Percentiles rank a stretch among this genome's conserved stretches.
Conservation (phyloP, 2,329 filamentous ascomycete genomes). For the Phaeoacremonium minimum region DNA sequence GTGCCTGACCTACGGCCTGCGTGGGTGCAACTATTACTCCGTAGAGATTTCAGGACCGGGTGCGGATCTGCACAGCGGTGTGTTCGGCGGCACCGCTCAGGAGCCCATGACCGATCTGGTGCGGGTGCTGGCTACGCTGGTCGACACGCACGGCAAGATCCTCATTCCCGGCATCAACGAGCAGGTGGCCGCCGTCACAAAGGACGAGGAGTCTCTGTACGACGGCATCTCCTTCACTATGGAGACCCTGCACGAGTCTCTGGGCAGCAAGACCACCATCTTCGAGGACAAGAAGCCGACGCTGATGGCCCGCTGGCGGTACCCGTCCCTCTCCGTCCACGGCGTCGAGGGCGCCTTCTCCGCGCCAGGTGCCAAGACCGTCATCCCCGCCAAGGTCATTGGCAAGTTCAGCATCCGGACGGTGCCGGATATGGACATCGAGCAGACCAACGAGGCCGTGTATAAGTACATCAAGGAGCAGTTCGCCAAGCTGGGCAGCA, state of each 20-base stretch:
- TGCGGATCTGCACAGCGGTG: constrained; percentile 91
- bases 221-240: constrained; percentile 90
- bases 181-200: constrained; percentile 82
- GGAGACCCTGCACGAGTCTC: constrained; percentile 87
- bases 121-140: constrained; percentile 74
- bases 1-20: constrained; percentile 93
- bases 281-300: constrained; percentile 85
- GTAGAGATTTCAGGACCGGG: constrained; percentile 86
- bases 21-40: constrained; percentile 97
- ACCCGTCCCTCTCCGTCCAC: constrained; percentile 89
- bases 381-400: constrained; percentile 95
- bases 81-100: constrained; percentile 93
- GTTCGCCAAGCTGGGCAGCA: constrained; percentile 83
- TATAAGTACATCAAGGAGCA: constrained; percentile 78
- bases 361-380: constrained; percentile 90
- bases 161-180: constrained; percentile 91
- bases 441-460: constrained; percentile 80
- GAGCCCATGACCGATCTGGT: constrained; percentile 98
- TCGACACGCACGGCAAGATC: constrained; percentile 89
- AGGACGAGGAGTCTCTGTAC: constrained; percentile 86
- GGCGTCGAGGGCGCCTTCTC: constrained; percentile 94
- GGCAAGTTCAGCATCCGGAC: constrained; percentile 99
- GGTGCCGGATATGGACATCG: constrained; percentile 94
- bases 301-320: constrained; percentile 94
- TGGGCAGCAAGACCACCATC: constrained; percentile 86